phyloP scores from a whole-genome alignment of 768 basidiomycete genomes.

The Tulasnella sp. region DNA sequence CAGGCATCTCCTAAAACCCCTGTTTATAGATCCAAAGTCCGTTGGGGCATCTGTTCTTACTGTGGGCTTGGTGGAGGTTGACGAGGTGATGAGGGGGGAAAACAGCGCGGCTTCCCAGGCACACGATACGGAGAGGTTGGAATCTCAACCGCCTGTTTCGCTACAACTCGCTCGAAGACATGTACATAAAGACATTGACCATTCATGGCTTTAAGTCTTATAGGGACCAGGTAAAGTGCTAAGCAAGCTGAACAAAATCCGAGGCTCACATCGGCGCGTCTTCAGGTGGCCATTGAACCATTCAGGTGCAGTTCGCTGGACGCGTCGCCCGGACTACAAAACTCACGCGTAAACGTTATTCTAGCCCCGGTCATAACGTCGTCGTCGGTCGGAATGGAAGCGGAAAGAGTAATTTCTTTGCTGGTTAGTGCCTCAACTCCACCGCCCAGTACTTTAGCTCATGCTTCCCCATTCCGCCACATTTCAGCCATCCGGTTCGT shows the following conservation, averaged over 20 bases:
- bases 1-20: no score
- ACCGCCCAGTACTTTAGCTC: background rate
- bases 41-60: background rate
- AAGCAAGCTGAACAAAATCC: background rate
- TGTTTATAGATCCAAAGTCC: background rate
- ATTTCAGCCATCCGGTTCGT: conserved; percentile 90
- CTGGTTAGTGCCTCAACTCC: conserved; percentile 57
- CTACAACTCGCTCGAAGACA: conserved; percentile 17
- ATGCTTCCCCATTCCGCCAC: background rate
- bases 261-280: conserved; percentile 5
- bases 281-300: conserved; percentile 67
- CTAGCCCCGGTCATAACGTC: conserved; percentile 81
- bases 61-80: background rate
- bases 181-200: conserved; percentile 77
- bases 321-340: background rate
- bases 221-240: conserved; percentile 42
- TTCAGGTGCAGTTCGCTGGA: conserved; percentile 51
- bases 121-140: background rate
- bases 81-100: background rate
- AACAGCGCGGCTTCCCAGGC: conserved; percentile 12
- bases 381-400: conserved; percentile 97
- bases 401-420: conserved; percentile 99
- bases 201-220: conserved; percentile 99
- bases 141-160: conserved; percentile 9
- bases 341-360: conserved; percentile 7